Evolutionary conservation across 2,329 filamentous ascomycete species (phyloP).

Genomic region (Nigrograna mackinnonii): DNA sequence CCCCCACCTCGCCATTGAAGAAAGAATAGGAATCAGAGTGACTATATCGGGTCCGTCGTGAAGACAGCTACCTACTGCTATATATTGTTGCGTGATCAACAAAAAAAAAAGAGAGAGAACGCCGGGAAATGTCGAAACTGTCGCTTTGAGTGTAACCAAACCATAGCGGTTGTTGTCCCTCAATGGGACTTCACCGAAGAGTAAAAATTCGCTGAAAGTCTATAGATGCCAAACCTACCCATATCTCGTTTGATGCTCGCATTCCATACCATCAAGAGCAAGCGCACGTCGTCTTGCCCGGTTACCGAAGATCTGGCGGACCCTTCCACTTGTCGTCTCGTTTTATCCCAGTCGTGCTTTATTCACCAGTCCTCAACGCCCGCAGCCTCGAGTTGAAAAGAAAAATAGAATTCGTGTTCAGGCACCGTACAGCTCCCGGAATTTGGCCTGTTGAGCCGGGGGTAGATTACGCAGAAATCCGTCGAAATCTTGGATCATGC

Average conservation of each 20-base stretch:
- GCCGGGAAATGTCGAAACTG: conserved; percentile 33
- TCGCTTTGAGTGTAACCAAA: conserved; percentile 14
- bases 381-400: conserved; percentile 21
- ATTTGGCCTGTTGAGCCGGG: conserved; percentile 44
- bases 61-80: conserved; percentile 39
- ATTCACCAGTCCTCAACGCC: conserved; percentile 25
- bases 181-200: conserved; percentile 9
- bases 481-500: conserved; percentile 58
- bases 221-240: conserved; percentile 33
- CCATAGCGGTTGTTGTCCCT: conserved; percentile 11
- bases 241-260: conserved; percentile 11
- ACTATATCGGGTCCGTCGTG: too few relatives aligned
- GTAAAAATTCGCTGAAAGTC: conserved; percentile 29
- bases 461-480: conserved; percentile 53
- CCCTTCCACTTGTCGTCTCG: too few relatives aligned
- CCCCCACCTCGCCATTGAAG: too few relatives aligned
- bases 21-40: too few relatives aligned
- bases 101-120: conserved; percentile 18
- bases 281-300: too few relatives aligned
- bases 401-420: conserved; percentile 24
- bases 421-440: conserved; percentile 47
- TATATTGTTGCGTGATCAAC: conserved; percentile 19
- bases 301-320: conserved; percentile 6
- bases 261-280: conserved; percentile 10
- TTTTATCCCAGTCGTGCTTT: conserved; percentile 4